phyloP scores from a whole-genome alignment of 148 eudicot genomes.

The Pouteria glomerata region DNA sequence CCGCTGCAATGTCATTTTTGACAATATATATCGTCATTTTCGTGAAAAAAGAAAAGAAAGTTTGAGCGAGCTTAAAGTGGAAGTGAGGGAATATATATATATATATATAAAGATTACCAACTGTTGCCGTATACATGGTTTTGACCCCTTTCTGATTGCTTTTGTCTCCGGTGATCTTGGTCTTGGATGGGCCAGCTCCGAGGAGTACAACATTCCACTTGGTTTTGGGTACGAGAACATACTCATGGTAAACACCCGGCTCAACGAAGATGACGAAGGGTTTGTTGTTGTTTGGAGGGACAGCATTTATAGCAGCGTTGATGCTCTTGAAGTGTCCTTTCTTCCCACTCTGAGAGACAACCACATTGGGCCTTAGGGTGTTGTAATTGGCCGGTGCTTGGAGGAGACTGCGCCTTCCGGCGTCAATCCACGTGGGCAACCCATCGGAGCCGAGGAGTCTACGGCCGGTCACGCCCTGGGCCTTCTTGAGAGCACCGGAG shows the following conservation, averaged over 20 bases:
- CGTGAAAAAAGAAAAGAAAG: not conserved
- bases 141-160: slow-evolving; percentile 20
- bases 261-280: slow-evolving; percentile 22
- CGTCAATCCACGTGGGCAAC: slow-evolving; percentile 13
- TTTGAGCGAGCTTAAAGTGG: too few species aligned
- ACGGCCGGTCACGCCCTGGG: not conserved
- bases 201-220: slow-evolving; percentile 26
- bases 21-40: not conserved
- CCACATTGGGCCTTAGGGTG: slow-evolving; percentile 14
- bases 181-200: slow-evolving; percentile 52
- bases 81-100: too few species aligned
- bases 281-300: slow-evolving; percentile 23
- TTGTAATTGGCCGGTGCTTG: not conserved
- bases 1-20: slow-evolving; percentile 23
- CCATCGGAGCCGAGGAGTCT: not conserved
- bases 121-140: slow-evolving; percentile 34
- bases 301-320: slow-evolving; percentile 17
- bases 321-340: slow-evolving; percentile 38
- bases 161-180: slow-evolving; percentile 42
- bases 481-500: not conserved
- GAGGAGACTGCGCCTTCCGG: not conserved
- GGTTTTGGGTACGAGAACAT: slow-evolving; percentile 9
- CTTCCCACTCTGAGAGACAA: slow-evolving; percentile 28
- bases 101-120: slow-evolving; percentile 24
- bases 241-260: slow-evolving; percentile 47